Evolutionary conservation across 306 rosid species (phyloP).

Genomic region (Begonia loranthoides): DNA sequence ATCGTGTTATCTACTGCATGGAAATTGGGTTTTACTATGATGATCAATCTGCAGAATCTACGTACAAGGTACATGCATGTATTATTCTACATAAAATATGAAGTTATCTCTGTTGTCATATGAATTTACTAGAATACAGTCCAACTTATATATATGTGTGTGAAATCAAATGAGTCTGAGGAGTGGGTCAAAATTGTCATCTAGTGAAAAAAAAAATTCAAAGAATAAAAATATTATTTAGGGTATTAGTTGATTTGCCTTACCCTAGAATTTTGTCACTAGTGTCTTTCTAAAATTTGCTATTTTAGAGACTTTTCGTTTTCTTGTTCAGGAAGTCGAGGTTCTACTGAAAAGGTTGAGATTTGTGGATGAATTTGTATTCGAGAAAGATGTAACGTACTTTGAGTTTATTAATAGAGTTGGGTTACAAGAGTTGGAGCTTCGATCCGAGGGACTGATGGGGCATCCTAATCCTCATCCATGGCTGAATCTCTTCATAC

Average conservation of each 20-base stretch:
- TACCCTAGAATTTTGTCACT: too few relatives aligned
- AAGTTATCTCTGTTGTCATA: too few relatives aligned
- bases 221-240: too few relatives aligned
- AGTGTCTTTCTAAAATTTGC: too few relatives aligned
- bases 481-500: constrained; percentile 72
- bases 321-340: constrained; percentile 21
- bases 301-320: too few relatives aligned
- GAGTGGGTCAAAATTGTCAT: too few relatives aligned
- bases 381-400: constrained; percentile 40
- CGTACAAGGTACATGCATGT: constrained; percentile 28
- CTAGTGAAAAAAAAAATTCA: too few relatives aligned
- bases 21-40: constrained; percentile 51
- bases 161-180: too few relatives aligned
- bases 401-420: constrained; percentile 63
- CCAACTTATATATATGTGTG: too few relatives aligned
- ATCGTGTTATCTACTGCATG: constrained; percentile 40
- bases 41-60: constrained; percentile 7
- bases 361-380: constrained; percentile 32
- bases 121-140: too few relatives aligned
- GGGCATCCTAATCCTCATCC: constrained; percentile 64
- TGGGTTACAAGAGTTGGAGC: constrained; percentile 25
- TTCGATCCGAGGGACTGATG: constrained; percentile 39
- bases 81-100: too few relatives aligned
- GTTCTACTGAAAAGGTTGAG: constrained; percentile 19
- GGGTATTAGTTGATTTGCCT: too few relatives aligned